Evolutionary conservation across 768 basidiomycete species (phyloP), one percentile per base, ranked within the genome.

Genomic region (Rhodotorula babjevae): DNA sequence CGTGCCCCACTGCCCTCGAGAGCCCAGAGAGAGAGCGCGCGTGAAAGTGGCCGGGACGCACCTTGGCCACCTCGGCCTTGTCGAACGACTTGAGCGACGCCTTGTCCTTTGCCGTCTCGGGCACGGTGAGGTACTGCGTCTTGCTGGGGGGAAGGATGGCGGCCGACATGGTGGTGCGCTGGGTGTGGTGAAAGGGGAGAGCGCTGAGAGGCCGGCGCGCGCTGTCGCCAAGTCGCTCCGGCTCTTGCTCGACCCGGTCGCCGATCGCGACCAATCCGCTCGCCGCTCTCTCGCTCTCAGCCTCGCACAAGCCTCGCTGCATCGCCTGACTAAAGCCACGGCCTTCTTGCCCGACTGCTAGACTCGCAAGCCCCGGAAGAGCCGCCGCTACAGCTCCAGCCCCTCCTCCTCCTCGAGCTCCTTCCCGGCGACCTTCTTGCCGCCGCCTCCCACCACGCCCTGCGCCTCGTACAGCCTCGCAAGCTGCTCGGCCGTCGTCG

Each of bases 401-500:
- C n/a, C 68, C 18, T 42, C 68, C 0, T 46, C 50, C 2, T 63
- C 61, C 49, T 50, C 68, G n/a, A n/a, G n/a, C 25, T 15, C 56
- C 23, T 31, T 15, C 11, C 2, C n/a, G 55, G 14, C 27, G 19
- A 1, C 47, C 19, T 12, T 14, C 47, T 11, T 25, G 31, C 6
- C 14, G 19, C 14, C 31, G 2, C 25, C 58, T 18, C 59, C 49
- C 1, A 14, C 31, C 15, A 80, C 83, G 63, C 87, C 85, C 80
- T 93, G 91, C 55, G 83, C 83, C 65, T 83, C 82, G 81, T 87
- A 93, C 80, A 93, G 85, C 21, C 84, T 83, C 16, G 86, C 89
- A 61, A 94, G 82, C 78, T 90, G 87, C 29, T 85, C 83, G 4
- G 87, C 84, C 8, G 88, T 87, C 75, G 87, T 92, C 4, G 91